Percentiles rank a stretch among this genome's conserved stretches.
Evolutionary conservation across 192 early-diverging fungal species (phyloP).

Genomic region (Umbelopsis isabellina): DNA sequence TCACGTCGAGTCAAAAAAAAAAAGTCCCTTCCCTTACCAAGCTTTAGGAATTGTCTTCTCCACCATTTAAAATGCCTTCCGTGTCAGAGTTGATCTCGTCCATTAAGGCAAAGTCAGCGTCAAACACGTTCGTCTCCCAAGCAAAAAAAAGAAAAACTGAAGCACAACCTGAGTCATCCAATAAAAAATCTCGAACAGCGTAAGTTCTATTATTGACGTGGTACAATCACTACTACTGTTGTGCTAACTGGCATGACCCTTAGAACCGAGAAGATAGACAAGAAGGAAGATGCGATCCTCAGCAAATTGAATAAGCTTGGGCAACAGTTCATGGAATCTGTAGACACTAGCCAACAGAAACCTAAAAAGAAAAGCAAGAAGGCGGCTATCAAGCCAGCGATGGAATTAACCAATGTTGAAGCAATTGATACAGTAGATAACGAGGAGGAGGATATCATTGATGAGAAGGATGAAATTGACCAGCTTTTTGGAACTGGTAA

Average conservation of each 20-base stretch:
- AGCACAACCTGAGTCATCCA: background rate
- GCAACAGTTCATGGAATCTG: conserved; percentile 6
- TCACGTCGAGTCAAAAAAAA: background rate
- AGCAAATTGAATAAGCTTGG: background rate
- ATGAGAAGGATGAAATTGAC: conserved; percentile 1
- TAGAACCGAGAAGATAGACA: background rate
- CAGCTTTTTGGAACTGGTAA: conserved; percentile 3
- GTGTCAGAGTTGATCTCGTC: conserved; percentile 9
- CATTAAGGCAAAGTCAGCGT: conserved; percentile 1
- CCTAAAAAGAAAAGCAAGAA: background rate
- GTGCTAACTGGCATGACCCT: no score
- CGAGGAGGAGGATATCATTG: background rate
- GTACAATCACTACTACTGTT: no score
- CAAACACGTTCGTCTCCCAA: background rate
- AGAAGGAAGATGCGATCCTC: background rate
- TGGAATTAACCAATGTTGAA: background rate
- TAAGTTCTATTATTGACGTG: background rate
- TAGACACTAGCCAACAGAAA: background rate
- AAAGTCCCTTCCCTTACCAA: background rate
- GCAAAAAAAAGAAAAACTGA: conserved; percentile 12
- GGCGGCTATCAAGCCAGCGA: background rate
- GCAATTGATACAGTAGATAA: background rate
- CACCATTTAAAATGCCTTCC: background rate
- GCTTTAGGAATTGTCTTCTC: background rate
- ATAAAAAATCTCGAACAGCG: conserved; percentile 1